Evolutionary conservation across 306 rosid genomes (phyloP), one percentile per base, ranked within the genome.

Genomic region (Sechiopsis laciniata): DNA sequence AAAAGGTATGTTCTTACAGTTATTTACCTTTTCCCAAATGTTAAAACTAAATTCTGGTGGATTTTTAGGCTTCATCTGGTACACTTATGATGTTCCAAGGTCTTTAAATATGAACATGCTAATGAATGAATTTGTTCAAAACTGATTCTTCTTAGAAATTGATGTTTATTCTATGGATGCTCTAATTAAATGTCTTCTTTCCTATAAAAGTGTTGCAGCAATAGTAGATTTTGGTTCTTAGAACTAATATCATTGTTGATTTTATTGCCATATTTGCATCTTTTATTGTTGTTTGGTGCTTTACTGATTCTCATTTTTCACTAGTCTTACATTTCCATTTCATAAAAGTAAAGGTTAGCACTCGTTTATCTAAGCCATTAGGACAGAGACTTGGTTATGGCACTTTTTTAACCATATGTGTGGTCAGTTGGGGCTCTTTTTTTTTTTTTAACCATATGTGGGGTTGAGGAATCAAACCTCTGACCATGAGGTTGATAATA

Each of bases 281-380:
- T 6, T 48, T 6, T 68, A 20, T 68, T 68, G 10, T 21, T 46
- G 56, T 21, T 48, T 45, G 17, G 32, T 6, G 21, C 14, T 40
- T 11, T 46, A 6, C 17, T 1, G 57, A 15, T 40, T 42, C 5
- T 21, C 56, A 48, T 40, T 46, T 68, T 67, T 14, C 54, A 20
- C 37, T 68, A 68, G 40, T 48, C 46, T 68, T 68, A 46, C 12
- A 14, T 68, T 68, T 48, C 29, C 56, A 12, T 67, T 67, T 21
- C 13, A 46, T 13, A 45, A 12, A 6, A 46, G 13, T 12, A 11
- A 46, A 45, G 19, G 40, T 0, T 12, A 42, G 48, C 48, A 42
- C 11, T 42, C 9, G 48, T 42, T 42, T 8, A 42, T 9, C 37
- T 32, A 32, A 32, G 37, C 37, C 4, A 32, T 32, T 37, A 40